Percentiles rank a stretch among this genome's conserved stretches.
phyloP scores from a whole-genome alignment of 768 basidiomycete species.

The Terana coerulea region DNA sequence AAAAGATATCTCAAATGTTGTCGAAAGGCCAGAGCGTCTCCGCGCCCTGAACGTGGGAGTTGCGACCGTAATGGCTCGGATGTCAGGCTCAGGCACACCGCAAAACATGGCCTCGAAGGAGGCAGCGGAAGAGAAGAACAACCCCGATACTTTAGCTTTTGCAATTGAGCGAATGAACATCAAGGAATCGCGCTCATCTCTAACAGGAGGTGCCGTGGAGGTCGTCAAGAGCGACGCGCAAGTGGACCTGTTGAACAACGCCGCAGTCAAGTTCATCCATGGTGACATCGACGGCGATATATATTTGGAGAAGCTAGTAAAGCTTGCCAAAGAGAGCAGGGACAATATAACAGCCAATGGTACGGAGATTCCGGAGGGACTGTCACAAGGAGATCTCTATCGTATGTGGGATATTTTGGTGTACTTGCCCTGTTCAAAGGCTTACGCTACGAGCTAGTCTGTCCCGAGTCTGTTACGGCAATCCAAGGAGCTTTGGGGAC shows the following conservation, averaged over 20 bases:
- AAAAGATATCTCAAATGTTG: conserved; percentile 65
- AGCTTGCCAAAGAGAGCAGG: conserved; percentile 55
- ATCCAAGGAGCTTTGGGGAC: conserved; percentile 81
- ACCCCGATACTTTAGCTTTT: conserved; percentile 37
- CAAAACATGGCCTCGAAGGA: background rate
- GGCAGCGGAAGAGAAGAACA: conserved; percentile 28
- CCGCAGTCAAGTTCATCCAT: conserved; percentile 72
- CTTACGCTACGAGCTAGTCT: conserved; percentile 45
- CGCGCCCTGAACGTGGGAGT: conserved; percentile 82
- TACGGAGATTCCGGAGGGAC: conserved; percentile 71
- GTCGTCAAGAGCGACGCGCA: conserved; percentile 53
- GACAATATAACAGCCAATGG: conserved; percentile 57
- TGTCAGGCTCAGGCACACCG: conserved; percentile 42
- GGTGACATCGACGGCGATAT: conserved; percentile 65
- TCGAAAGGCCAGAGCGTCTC: conserved; percentile 90
- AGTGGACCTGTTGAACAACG: conserved; percentile 51
- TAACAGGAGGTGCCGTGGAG: conserved; percentile 29
- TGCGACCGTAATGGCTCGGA: conserved; percentile 69
- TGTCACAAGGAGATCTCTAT: conserved; percentile 81
- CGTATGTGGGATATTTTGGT: conserved; percentile 42
- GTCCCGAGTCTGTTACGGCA: conserved; percentile 68
- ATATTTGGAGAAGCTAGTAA: conserved; percentile 59
- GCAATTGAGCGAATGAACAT: conserved; percentile 36
- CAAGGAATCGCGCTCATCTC: background rate
- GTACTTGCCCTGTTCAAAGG: background rate